A percentile compares a stretch with the other conserved stretches of the same genome.
Conservation (phyloP, 352 stramenopile species). For the Stephanocyclus meneghinianus region DNA sequence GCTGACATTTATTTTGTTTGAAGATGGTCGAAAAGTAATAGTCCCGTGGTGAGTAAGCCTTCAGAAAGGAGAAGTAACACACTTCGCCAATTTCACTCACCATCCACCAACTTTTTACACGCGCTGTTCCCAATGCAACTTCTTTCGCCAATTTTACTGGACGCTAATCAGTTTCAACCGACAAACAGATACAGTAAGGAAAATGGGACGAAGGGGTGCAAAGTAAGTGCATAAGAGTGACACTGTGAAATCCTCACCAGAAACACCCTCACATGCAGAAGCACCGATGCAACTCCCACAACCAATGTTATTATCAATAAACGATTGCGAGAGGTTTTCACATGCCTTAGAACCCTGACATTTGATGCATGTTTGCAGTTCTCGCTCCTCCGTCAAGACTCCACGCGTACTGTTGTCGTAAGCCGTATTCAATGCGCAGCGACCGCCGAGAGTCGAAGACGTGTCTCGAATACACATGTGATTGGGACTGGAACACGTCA, state of each 20-base stretch:
- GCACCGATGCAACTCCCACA: neutral
- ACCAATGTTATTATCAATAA: neutral
- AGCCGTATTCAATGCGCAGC: constrained; percentile 2
- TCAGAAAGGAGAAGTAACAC: too few species aligned
- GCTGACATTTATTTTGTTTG: neutral
- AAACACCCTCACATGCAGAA: neutral
- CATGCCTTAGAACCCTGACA: neutral
- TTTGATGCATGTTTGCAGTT: neutral
- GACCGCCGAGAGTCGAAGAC: constrained; percentile 22
- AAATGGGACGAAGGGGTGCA: too few species aligned
- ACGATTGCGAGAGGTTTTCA: neutral
- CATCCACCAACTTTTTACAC: neutral
- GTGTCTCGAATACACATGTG: constrained; percentile 17
- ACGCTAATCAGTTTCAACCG: too few species aligned
- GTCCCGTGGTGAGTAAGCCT: neutral
- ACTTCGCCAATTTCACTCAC: neutral
- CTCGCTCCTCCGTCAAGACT: neutral
- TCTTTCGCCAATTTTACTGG: too few species aligned
- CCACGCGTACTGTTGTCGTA: neutral
- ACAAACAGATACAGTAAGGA: too few species aligned
- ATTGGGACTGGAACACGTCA: constrained; percentile 10
- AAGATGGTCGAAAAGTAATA: neutral
- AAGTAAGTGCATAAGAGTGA: too few species aligned
- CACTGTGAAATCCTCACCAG: neutral
- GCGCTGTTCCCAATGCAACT: too few species aligned